These are phyloP conservation scores for Trichocladium antarcticum DNA, from an alignment of 495 filamentous ascomycete genomes.

Conservation along the genomic window DNA sequence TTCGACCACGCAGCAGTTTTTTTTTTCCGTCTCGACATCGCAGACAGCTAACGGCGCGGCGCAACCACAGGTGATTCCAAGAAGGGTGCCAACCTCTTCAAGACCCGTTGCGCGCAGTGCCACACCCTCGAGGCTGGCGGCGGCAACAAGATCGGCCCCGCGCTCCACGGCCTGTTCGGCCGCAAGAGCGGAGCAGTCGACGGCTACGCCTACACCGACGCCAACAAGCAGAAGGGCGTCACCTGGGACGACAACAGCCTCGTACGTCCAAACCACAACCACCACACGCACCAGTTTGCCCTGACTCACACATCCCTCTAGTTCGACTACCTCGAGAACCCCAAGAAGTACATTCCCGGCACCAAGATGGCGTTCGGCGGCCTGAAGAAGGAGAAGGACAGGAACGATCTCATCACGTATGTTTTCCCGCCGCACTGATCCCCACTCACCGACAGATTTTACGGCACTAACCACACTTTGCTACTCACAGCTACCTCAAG, in stretches of 20 bases:
- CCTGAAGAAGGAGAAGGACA: constrained; percentile 98
- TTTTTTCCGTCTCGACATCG: background rate
- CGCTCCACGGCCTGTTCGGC: constrained; percentile 94
- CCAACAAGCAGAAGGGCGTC: constrained; percentile 95
- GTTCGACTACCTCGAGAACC: constrained; percentile 48
- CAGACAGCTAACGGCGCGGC: constrained; percentile 25
- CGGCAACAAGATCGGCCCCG: constrained; percentile 95
- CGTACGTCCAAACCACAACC: constrained; percentile 40
- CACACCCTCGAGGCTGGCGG: constrained; percentile 82
- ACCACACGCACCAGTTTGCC: background rate
- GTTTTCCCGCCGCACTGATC: constrained; percentile 25
- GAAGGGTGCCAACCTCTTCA: constrained; percentile 99
- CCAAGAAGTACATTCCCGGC: constrained; percentile 73
- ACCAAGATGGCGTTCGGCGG: constrained; percentile 99
- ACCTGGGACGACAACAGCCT: constrained; percentile 79
- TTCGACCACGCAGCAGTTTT: background rate
- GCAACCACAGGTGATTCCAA: constrained; percentile 66
- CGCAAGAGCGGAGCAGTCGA: constrained; percentile 85
- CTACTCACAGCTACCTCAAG: constrained; percentile 54
- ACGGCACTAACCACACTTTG: constrained; percentile 6
- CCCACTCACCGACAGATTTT: background rate
- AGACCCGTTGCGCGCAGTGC: constrained; percentile 98
- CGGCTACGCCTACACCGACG: constrained; percentile 96
- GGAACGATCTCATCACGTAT: constrained; percentile 98
- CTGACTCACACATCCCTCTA: constrained; percentile 2